Evolutionary conservation across 2,329 filamentous ascomycete species (phyloP), one percentile per base, ranked within the genome.

Genomic region (Aspergillaceae sp.): DNA sequence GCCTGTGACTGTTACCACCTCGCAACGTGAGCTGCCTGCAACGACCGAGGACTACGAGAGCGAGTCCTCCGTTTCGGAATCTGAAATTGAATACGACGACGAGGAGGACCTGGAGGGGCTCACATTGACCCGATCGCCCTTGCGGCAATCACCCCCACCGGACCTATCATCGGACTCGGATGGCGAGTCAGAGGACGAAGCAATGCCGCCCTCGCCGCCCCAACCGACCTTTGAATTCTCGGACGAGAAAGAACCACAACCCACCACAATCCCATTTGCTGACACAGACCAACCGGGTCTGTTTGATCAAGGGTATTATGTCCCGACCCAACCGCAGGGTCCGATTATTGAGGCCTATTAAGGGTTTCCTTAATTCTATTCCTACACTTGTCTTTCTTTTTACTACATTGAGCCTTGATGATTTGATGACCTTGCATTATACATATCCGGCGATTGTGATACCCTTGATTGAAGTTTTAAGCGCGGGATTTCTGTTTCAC

Each of bases 121-220:
- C 45, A 75, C 78, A 49, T 77, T 89, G 49, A 84, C 82, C 46
- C 80, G 83, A 58, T 84, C 82, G 51, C 74, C 74, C 28, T 88
- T 84, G 4, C 83, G 83, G 68, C 59, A 77, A 58, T 79, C 81
- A 44, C 36, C 36, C 11, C 75, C 84, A 44, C 85, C 85, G 6
- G 84, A 87, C 63, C 79, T 88, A 48, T 76, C 82, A 54, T 74
- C 80, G 52, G 84, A 88, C 61, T 79, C 77, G 50, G 83, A 83
- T 51, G 72, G 69, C 5, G 70, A 74, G 2, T 83, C 80, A 47
- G 84, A 88, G 57, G 85, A 89, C 67, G 82, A 86, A 55, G 70
- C 75, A 41, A 73, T 87, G 79, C 86, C 86, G 5, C 83, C 83
- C 19, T 86, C 83, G 50, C 84, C 84, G 34, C 78, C 79, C 41